Evolutionary conservation across 2,329 filamentous ascomycete genomes (phyloP).

Genomic region (Clarireedia paspali): DNA sequence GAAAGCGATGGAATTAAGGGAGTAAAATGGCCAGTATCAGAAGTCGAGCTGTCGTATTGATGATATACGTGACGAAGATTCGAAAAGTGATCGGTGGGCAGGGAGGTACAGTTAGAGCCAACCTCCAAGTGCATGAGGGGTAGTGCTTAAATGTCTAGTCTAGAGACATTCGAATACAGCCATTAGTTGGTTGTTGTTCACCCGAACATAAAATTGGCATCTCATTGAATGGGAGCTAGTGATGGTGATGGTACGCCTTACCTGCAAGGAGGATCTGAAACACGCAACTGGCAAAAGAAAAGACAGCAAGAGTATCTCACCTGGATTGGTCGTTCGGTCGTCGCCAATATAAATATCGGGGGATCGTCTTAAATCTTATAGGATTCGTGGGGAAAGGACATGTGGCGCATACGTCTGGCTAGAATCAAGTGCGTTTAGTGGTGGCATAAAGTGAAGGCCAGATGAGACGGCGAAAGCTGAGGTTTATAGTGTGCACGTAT

Average conservation of each 20-base stretch:
- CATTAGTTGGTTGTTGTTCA: too few species aligned
- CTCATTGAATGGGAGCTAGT: too few species aligned
- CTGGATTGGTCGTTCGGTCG: too few species aligned
- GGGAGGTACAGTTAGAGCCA: background rate
- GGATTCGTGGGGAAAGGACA: background rate
- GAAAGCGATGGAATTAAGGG: constrained; percentile 5
- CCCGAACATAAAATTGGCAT: too few species aligned
- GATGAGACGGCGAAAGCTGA: background rate
- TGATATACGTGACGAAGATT: constrained; percentile 13
- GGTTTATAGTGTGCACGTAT: background rate
- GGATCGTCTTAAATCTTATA: background rate
- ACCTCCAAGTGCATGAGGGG: too few species aligned
- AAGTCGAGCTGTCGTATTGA: constrained; percentile 30
- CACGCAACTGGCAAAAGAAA: constrained; percentile 15
- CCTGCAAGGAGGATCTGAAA: constrained; percentile 14
- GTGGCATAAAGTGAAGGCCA: background rate
- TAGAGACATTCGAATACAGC: too few species aligned
- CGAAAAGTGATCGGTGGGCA: background rate
- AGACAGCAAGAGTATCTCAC: background rate
- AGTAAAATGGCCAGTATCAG: constrained; percentile 14
- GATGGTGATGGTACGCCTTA: background rate
- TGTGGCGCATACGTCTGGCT: background rate
- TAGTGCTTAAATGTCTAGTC: too few species aligned
- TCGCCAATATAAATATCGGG: background rate
- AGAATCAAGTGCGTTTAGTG: background rate